phyloP scores from a whole-genome alignment of 768 basidiomycete genomes.

The Podaxis sp. region DNA sequence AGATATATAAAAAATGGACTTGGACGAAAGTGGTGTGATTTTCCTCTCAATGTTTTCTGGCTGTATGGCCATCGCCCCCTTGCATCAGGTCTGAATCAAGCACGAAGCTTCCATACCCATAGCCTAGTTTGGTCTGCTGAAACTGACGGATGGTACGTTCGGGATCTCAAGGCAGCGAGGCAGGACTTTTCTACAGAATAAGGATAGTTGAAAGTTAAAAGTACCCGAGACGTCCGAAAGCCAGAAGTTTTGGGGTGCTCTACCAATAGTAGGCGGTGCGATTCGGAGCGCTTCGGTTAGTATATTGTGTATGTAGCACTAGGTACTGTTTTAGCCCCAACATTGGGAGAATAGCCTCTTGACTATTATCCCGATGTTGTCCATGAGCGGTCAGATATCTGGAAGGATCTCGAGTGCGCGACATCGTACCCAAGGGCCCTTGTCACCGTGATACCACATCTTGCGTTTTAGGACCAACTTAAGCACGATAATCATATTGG shows the following conservation, averaged over 20 bases:
- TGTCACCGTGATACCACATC: background rate
- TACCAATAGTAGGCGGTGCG: background rate
- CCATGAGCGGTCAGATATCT: too few relatives aligned
- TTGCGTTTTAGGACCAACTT: background rate
- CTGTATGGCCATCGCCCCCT: too few relatives aligned
- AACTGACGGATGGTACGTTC: too few relatives aligned
- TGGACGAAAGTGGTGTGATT: too few relatives aligned
- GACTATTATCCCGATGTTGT: too few relatives aligned
- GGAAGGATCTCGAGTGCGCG: too few relatives aligned
- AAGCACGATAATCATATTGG: background rate
- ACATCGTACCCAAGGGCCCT: too few relatives aligned
- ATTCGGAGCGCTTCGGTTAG: background rate
- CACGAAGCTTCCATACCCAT: too few relatives aligned
- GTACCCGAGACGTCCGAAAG: background rate
- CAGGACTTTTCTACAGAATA: background rate
- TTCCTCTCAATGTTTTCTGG: too few relatives aligned
- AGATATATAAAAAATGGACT: too few relatives aligned
- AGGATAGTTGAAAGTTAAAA: background rate
- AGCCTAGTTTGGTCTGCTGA: too few relatives aligned
- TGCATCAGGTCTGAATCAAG: too few relatives aligned
- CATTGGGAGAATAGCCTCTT: background rate
- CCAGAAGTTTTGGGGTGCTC: background rate
- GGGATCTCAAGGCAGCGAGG: background rate
- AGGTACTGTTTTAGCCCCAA: background rate
- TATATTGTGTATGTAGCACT: background rate